Evolutionary conservation across 345 rosid genomes (phyloP).

Genomic region (Boechera stricta): DNA sequence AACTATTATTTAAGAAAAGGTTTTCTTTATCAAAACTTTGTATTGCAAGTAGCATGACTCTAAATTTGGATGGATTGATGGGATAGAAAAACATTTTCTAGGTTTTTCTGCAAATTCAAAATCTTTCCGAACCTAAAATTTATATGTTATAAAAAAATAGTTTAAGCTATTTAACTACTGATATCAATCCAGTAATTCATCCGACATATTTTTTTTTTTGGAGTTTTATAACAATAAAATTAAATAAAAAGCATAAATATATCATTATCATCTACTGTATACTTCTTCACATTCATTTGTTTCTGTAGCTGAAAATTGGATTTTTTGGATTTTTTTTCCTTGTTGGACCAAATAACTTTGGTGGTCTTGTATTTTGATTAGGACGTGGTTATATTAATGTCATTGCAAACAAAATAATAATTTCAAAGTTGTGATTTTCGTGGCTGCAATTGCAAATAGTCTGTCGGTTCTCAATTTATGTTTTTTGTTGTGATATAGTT

Average conservation of each 20-base stretch:
- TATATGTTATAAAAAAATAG: not conserved
- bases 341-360: slow-evolving; percentile 8
- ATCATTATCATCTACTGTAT: not conserved
- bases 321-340: not conserved
- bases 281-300: slow-evolving; percentile 3
- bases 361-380: slow-evolving; percentile 14
- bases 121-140: not conserved
- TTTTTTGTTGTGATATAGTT: not conserved
- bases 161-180: not conserved
- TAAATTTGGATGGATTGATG: not conserved
- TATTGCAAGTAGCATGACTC: not conserved
- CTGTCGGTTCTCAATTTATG: slow-evolving; percentile 11
- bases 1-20: not conserved
- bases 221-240: not conserved
- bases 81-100: not conserved
- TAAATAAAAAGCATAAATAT: not conserved
- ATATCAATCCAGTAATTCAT: not conserved
- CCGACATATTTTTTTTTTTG: not conserved
- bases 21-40: slow-evolving; percentile 3
- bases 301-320: not conserved
- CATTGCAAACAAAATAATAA: slow-evolving; percentile 7
- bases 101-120: not conserved
- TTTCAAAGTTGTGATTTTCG: slow-evolving; percentile 2
- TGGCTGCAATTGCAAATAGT: slow-evolving; percentile 3
- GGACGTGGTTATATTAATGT: slow-evolving; percentile 4